Conservation (phyloP, 495 filamentous ascomycete genomes). For the Hypoxylon intermedium region DNA sequence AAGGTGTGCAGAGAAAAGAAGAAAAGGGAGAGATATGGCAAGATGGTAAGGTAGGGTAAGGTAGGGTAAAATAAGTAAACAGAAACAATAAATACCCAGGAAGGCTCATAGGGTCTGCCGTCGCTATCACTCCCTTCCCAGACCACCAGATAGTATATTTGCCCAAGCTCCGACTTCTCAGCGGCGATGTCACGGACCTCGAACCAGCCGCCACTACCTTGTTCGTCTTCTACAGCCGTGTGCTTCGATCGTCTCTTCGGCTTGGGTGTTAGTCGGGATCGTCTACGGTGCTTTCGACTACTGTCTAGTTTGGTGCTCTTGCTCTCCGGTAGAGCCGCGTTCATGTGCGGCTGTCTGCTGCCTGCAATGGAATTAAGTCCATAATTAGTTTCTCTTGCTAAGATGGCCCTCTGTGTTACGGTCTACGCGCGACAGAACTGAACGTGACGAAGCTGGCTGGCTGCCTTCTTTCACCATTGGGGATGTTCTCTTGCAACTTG, state of each 20-base stretch:
- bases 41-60: too few species aligned
- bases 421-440: not conserved
- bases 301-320: constrained; percentile 4
- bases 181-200: constrained; percentile 49
- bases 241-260: constrained; percentile 17
- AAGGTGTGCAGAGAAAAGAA: not conserved
- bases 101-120: constrained; percentile 44
- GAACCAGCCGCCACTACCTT: constrained; percentile 36
- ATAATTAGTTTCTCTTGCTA: constrained; percentile 35
- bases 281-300: not conserved
- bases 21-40: too few species aligned
- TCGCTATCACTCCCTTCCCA: constrained; percentile 49
- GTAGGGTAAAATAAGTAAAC: too few species aligned
- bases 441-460: constrained; percentile 3
- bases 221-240: not conserved
- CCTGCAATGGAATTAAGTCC: constrained; percentile 28
- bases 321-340: constrained; percentile 11
- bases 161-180: constrained; percentile 44
- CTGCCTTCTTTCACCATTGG: constrained; percentile 14
- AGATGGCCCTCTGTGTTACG: too few species aligned
- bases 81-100: constrained; percentile 47
- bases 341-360: constrained; percentile 35
- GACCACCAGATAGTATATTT: constrained; percentile 47
- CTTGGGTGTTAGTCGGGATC: not conserved
- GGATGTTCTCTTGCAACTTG: not conserved